Evolutionary conservation across 345 rosid species (phyloP), one percentile per base, ranked within the genome.

Genomic region (Linum lewisii): DNA sequence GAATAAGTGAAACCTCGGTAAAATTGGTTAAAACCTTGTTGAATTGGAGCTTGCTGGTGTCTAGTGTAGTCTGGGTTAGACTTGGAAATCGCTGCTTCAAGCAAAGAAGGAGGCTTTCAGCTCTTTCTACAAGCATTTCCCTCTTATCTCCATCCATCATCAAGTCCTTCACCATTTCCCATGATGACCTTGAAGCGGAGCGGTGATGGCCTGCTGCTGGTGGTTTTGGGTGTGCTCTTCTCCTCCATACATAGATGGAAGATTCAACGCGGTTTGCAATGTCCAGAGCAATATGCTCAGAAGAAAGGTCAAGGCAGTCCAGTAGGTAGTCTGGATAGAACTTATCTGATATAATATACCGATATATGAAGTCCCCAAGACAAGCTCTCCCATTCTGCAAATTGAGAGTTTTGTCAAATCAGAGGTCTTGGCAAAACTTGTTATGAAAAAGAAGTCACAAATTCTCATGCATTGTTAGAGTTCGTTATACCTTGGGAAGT

Each of bases 41-140:
- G 80, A 61, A 84, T 75, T 93, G 97, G 77, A 93, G 87, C 77
- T 93, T 93, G 87, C 90, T 87, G 90, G 79, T 89, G 78, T 94
- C 97, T 63, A 90, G 73, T 56, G 88, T 70, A 24, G 99, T 93
- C 69, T 93, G 99, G 29, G 99, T 91, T 36, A 93, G 90, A 59
- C 92, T 90, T 0, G 96, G 95, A 70, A 87, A 90, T 69, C 88
- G 77, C 65, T 84, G 99, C 82, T 87, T 93, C 74, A 93, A 65
- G 74, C 85, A 82, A 69, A 93, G 73, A 50, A 93, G 73, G 69
- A 93, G 81, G 67, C 87, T 84, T 70, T 93, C 96, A 18, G 96
- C 96, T 73, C 96, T 71, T 63, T 87, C 95, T 1, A 88, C 97
- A 32, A 93, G 85, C 65, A 85, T 44, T 65, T 87, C 97, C 57